phyloP scores from a whole-genome alignment of 345 rosid species.

The Eucalyptus erythrocorys region DNA sequence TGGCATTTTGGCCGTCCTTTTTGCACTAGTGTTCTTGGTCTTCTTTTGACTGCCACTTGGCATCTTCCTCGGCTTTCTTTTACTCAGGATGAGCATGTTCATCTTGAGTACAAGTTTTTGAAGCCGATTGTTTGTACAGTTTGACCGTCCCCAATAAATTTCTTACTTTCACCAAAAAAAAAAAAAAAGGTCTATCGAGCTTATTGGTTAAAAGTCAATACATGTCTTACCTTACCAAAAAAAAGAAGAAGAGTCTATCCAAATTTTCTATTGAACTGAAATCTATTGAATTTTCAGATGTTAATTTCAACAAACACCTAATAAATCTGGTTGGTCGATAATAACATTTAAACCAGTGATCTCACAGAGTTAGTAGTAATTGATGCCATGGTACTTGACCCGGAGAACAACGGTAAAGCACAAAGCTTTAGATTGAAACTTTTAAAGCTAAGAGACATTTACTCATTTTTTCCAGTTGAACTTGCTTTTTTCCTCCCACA shows the following conservation, averaged over 20 bases:
- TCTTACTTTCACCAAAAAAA: no score
- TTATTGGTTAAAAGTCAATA: no score
- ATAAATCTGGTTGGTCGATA: not conserved
- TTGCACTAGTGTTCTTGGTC: no score
- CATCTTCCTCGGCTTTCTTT: no score
- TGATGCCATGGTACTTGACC: not conserved
- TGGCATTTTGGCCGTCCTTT: no score
- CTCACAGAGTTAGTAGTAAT: not conserved
- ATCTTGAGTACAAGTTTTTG: no score
- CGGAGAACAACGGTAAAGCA: not conserved
- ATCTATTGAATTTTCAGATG: not conserved
- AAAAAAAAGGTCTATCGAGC: no score
- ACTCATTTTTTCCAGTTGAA: not conserved
- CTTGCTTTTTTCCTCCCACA: not conserved
- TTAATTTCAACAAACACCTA: not conserved
- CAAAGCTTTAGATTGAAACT: not conserved
- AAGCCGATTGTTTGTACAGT: no score
- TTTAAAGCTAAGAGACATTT: not conserved
- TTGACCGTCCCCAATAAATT: no score
- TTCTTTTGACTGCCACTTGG: no score
- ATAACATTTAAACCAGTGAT: not conserved
- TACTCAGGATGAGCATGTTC: no score
- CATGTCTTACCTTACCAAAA: no score
- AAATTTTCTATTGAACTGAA: not conserved
- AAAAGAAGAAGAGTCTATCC: not conserved